Evolutionary conservation across 306 rosid species (phyloP).

Genomic region (Cicer judaicum): DNA sequence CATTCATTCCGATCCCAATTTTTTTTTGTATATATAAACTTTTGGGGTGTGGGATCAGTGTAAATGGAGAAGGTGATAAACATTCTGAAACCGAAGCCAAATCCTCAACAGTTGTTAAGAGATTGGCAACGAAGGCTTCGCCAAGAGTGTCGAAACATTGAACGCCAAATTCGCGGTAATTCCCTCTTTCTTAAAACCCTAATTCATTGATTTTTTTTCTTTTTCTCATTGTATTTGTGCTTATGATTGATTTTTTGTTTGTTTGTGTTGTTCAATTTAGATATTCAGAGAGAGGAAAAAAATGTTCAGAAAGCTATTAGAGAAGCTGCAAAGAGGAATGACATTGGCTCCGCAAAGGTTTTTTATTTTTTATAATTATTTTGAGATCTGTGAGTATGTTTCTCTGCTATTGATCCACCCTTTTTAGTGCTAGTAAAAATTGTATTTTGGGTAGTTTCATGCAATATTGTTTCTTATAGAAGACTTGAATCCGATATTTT

Average conservation of each 20-base stretch:
- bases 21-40: neutral
- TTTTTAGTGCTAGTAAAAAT: constrained; percentile 7
- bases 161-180: constrained; percentile 90
- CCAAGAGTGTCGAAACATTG: constrained; percentile 88
- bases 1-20: constrained; percentile 35
- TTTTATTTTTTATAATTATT: neutral
- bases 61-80: constrained; percentile 78
- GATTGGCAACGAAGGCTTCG: constrained; percentile 95
- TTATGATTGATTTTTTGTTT: constrained; percentile 12
- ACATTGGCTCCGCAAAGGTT: constrained; percentile 98
- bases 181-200: constrained; percentile 31
- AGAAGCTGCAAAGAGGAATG: constrained; percentile 96
- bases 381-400: constrained; percentile 7
- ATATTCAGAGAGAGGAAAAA: constrained; percentile 88
- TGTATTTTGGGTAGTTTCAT: neutral
- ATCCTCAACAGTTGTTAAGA: constrained; percentile 71
- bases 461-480: neutral
- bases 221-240: neutral
- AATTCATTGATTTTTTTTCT: neutral
- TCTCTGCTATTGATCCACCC: neutral
- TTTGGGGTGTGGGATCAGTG: constrained; percentile 37
- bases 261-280: constrained; percentile 51
- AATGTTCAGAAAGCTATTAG: constrained; percentile 84
- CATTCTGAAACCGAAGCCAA: constrained; percentile 72
- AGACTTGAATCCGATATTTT: neutral